phyloP scores from a whole-genome alignment of 129 eudicot genomes.

The Mikania micrantha region DNA sequence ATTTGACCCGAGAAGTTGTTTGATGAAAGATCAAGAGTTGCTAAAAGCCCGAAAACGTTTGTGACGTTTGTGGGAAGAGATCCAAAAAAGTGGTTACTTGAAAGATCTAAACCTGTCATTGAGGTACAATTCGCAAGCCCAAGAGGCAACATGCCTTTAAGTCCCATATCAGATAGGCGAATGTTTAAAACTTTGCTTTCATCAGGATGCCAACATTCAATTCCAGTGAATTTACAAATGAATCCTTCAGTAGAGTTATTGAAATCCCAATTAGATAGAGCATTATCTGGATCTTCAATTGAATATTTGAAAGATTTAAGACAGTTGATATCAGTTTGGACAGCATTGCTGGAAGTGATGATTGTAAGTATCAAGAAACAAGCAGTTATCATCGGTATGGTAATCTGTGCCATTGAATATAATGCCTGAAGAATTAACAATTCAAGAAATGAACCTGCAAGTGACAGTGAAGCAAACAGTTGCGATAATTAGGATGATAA shows the following conservation, averaged over 20 bases:
- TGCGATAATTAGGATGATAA: background rate
- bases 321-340: constrained; percentile 54
- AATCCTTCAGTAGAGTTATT: constrained; percentile 51
- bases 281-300: constrained; percentile 47
- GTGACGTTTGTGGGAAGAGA: constrained; percentile 57
- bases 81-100: constrained; percentile 56
- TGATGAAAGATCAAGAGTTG: constrained; percentile 70
- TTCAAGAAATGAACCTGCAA: constrained; percentile 22
- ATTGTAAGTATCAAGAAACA: constrained; percentile 16
- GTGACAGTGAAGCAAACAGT: constrained; percentile 3
- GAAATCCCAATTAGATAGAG: constrained; percentile 64
- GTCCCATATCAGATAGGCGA: constrained; percentile 55
- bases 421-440: background rate
- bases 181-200: constrained; percentile 66
- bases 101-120: constrained; percentile 75
- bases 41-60: constrained; percentile 27
- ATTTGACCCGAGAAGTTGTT: constrained; percentile 64
- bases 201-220: constrained; percentile 77
- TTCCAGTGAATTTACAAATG: constrained; percentile 63
- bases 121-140: constrained; percentile 53
- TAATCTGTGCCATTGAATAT: constrained; percentile 14
- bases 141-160: constrained; percentile 62
- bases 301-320: constrained; percentile 47
- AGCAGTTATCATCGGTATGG: constrained; percentile 5
- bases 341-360: constrained; percentile 28